phyloP scores from a whole-genome alignment of 1,139 yeast species.

The Magnusiomyces starmeri region DNA sequence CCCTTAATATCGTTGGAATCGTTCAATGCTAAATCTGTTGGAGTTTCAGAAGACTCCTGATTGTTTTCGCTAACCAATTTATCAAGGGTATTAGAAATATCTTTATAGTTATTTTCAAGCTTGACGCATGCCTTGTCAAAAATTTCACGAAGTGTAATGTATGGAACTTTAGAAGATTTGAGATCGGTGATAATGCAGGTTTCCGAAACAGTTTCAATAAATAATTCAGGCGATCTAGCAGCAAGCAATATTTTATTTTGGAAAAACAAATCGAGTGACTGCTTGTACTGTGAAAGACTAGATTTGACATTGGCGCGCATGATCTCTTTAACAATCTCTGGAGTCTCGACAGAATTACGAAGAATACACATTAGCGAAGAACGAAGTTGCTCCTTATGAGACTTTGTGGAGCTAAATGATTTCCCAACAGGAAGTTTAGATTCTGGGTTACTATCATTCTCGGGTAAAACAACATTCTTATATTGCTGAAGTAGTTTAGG shows the following conservation, averaged over 20 bases:
- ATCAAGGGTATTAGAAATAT: not conserved
- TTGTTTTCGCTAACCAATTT: not conserved
- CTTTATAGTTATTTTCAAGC: not conserved
- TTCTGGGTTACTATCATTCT: not conserved
- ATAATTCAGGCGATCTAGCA: slow-evolving; percentile 51
- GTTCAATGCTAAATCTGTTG: too few relatives aligned
- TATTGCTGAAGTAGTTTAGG: slow-evolving; percentile 30
- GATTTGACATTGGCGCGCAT: slow-evolving; percentile 34
- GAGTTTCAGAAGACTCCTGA: not conserved
- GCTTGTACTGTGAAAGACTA: not conserved
- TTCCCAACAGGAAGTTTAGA: not conserved
- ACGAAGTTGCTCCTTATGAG: slow-evolving; percentile 28
- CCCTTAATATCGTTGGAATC: slow-evolving; percentile 11
- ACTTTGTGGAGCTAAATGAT: not conserved
- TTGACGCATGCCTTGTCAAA: not conserved
- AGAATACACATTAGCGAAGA: slow-evolving; percentile 39
- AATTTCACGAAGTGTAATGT: not conserved
- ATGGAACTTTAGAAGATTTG: slow-evolving; percentile 13
- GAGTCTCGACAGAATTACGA: slow-evolving; percentile 65
- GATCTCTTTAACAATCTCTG: slow-evolving; percentile 42
- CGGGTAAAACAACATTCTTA: slow-evolving; percentile 26
- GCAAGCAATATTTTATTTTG: slow-evolving; percentile 32
- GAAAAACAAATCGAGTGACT: not conserved
- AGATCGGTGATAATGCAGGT: slow-evolving; percentile 24
- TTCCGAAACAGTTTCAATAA: slow-evolving; percentile 47